Base-by-base conservation (phyloP, 768 basidiomycete genomes). In the Auriscalpium microsporum region DNA sequence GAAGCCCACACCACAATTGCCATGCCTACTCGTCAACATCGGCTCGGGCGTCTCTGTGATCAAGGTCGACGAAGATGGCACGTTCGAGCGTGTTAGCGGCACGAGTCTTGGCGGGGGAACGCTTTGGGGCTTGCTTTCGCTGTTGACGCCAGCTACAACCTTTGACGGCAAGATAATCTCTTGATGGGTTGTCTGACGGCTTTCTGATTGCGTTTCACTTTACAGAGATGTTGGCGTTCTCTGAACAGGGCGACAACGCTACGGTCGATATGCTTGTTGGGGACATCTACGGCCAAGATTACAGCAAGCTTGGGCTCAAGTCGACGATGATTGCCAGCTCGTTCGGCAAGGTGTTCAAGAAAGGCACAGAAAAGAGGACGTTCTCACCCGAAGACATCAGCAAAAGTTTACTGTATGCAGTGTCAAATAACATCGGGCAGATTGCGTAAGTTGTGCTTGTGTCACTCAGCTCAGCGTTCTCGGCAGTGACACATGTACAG, bases 351-450 rank as follows among this genome's bases (percentile, higher is more conserved):
- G 96, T 99, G 40, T 98, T 99, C 75, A 87, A 87, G 69, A 91
- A 94, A 72, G 82, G 84, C 11, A 82, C 83, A 50, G 77, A 83
- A 71, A 93, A 87, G 72, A 77, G 78, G 62, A 80, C 74, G 49
- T 96, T 95, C 71, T 83, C 78, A 19, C 80, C 93, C 4, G 92
- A 97, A 72, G 96, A 99, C 66, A 94, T 99, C 67, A 91, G 90
- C 69, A 84, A 85, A 69, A 94, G 91, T 71, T 73, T 99, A 68
- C 77, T 99, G 35, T 98, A 97, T 69, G 95, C 94, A 14, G 82
- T 99, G 58, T 94, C 91, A 64, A 99, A 99, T 73, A 99, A 99
- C 70, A 99, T 99, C 62, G 96, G 96, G 14, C 96, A 99, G 72
- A 97, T 99, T 73, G 96, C 96, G 95, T 99, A 71, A 69, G 94